These are phyloP conservation scores for Fusarium lateritium DNA, from an alignment of 2,329 filamentous ascomycete species.

Conservation along the genomic window DNA sequence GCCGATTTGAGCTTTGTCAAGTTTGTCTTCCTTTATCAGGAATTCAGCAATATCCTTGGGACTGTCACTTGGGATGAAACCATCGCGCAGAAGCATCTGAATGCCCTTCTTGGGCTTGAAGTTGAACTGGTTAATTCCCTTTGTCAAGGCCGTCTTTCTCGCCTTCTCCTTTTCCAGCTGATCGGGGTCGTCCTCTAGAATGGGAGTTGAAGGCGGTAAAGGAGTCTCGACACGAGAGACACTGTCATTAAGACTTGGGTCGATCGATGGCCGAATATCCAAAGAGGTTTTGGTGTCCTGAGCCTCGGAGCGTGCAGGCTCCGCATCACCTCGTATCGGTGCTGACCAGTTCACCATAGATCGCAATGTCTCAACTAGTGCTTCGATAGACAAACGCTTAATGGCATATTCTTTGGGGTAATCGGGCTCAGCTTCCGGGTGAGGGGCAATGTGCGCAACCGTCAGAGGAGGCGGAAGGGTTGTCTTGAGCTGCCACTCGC, in stretches of 20 bases:
- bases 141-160: conserved; percentile 90
- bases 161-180: conserved; percentile 97
- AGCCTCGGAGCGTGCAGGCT: conserved; percentile 49
- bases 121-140: conserved; percentile 93
- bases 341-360: conserved; percentile 94
- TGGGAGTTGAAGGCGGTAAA: conserved; percentile 74
- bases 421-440: conserved; percentile 74
- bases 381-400: conserved; percentile 91
- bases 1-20: conserved; percentile 93
- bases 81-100: conserved; percentile 84
- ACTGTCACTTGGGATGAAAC: conserved; percentile 85
- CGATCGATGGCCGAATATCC: conserved; percentile 73
- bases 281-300: conserved; percentile 57
- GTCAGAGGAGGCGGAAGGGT: conserved; percentile 90
- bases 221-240: conserved; percentile 73
- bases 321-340: conserved; percentile 71
- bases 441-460: conserved; percentile 78
- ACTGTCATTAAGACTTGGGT: conserved; percentile 74
- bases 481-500: conserved; percentile 90
- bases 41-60: conserved; percentile 90
- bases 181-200: conserved; percentile 89
- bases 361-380: conserved; percentile 87
- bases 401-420: conserved; percentile 91
- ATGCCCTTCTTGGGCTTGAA: conserved; percentile 97
- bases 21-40: conserved; percentile 81